These are phyloP conservation scores for Takakia lepidozioides DNA, from an alignment of 225 moss, liverwort and hornwort genomes.

Conservation along the genomic window DNA sequence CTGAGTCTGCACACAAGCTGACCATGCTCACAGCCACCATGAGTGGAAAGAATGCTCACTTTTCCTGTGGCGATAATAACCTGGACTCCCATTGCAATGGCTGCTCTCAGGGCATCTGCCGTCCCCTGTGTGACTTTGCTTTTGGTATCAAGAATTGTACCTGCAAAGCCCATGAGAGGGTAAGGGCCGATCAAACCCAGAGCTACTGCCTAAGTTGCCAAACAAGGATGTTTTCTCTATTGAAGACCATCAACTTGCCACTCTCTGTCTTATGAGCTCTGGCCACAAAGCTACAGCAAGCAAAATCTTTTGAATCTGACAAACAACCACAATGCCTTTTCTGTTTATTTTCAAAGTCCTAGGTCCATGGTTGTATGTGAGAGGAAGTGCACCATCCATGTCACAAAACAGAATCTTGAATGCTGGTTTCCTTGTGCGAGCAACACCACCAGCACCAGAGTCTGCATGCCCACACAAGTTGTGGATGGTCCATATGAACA, in stretches of 20 bases:
- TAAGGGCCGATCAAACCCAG: neutral
- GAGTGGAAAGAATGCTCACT: constrained; percentile 33
- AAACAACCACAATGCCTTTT: too few relatives aligned
- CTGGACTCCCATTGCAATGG: constrained; percentile 56
- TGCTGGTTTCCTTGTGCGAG: constrained; percentile 18
- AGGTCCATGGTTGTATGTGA: too few relatives aligned
- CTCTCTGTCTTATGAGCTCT: too few relatives aligned
- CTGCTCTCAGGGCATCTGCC: constrained; percentile 65
- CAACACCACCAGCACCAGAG: constrained; percentile 8
- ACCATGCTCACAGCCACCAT: neutral
- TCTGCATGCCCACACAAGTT: constrained; percentile 23
- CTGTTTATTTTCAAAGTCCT: too few relatives aligned
- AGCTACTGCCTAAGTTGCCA: too few relatives aligned
- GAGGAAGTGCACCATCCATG: constrained; percentile 70
- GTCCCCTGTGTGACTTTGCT: constrained; percentile 54
- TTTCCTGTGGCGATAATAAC: constrained; percentile 92
- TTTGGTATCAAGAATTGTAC: constrained; percentile 71
- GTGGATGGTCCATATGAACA: too few relatives aligned
- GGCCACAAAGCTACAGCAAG: too few relatives aligned
- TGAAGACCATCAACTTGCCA: too few relatives aligned
- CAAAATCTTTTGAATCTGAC: too few relatives aligned
- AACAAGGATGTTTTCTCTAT: too few relatives aligned
- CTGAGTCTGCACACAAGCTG: neutral
- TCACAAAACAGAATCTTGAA: constrained; percentile 83
- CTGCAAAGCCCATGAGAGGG: constrained; percentile 5